Conservation (phyloP, 768 basidiomycete genomes). For the Mycena floridula region DNA sequence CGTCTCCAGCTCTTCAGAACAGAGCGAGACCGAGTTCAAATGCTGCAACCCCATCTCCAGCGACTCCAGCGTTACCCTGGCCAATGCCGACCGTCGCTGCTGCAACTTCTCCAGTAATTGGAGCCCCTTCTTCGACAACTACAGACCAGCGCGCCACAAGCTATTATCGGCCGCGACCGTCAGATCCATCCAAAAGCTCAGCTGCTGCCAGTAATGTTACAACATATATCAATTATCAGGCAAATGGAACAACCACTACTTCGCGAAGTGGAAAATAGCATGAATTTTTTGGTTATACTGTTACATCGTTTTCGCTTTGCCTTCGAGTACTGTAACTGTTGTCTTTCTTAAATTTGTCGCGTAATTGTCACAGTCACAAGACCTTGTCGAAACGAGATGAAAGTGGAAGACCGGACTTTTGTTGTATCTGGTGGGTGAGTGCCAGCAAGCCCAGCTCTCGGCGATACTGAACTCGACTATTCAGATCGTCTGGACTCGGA, state of each 20-base stretch:
- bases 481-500: constrained; percentile 30
- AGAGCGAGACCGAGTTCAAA: constrained; percentile 37
- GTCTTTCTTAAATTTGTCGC: no score
- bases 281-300: no score
- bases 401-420: constrained; percentile 26
- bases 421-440: constrained; percentile 33
- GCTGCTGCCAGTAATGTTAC: neutral
- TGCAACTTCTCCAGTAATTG: constrained; percentile 47
- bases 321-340: no score
- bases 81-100: constrained; percentile 72
- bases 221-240: neutral
- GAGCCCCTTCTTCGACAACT: constrained; percentile 25
- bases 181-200: neutral
- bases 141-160: constrained; percentile 39
- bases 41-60: constrained; percentile 11
- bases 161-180: constrained; percentile 50
- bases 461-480: neutral
- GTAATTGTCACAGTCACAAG: no score
- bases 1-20: constrained; percentile 48
- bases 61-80: constrained; percentile 41
- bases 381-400: no score
- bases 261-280: no score
- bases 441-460: neutral
- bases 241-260: neutral
- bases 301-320: no score